phyloP scores from a whole-genome alignment of 192 early-diverging fungal genomes.

The Funneliformis geosporum region DNA sequence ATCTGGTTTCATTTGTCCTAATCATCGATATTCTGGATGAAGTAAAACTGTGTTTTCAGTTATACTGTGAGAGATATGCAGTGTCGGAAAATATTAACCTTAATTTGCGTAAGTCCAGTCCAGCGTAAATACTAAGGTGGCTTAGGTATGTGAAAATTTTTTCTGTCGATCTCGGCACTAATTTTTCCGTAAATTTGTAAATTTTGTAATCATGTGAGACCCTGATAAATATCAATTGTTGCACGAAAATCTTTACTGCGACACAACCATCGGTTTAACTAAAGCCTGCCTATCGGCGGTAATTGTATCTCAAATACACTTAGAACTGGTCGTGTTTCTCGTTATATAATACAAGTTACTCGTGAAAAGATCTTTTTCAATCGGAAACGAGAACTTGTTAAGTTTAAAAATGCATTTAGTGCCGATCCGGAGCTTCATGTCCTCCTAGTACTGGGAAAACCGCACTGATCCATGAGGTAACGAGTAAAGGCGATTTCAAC shows the following conservation, averaged over 20 bases:
- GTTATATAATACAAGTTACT: conserved; percentile 3
- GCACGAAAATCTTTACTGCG: not conserved
- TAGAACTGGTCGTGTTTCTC: conserved; percentile 1
- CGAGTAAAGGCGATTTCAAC: conserved; percentile 25
- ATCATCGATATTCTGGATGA: too few species aligned
- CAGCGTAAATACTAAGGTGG: too few species aligned
- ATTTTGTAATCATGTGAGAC: too few species aligned
- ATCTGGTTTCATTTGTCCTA: too few species aligned
- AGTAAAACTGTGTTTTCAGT: too few species aligned
- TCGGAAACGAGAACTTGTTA: conserved; percentile 17
- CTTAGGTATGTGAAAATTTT: too few species aligned
- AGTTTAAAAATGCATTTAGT: conserved; percentile 22
- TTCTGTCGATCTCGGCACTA: too few species aligned
- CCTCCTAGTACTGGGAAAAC: conserved; percentile 28
- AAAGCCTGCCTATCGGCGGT: not conserved
- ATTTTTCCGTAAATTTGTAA: too few species aligned
- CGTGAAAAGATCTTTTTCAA: not conserved
- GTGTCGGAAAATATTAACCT: too few species aligned
- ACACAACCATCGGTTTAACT: conserved; percentile 15
- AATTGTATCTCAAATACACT: conserved; percentile 22
- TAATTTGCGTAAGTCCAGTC: too few species aligned
- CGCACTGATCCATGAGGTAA: not conserved
- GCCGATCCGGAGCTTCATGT: not conserved
- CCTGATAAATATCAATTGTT: too few species aligned
- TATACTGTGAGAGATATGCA: too few species aligned